These are phyloP conservation scores for Sugiyamaella marilandica DNA, from an alignment of 805 yeast genomes.

Conservation along the genomic window DNA sequence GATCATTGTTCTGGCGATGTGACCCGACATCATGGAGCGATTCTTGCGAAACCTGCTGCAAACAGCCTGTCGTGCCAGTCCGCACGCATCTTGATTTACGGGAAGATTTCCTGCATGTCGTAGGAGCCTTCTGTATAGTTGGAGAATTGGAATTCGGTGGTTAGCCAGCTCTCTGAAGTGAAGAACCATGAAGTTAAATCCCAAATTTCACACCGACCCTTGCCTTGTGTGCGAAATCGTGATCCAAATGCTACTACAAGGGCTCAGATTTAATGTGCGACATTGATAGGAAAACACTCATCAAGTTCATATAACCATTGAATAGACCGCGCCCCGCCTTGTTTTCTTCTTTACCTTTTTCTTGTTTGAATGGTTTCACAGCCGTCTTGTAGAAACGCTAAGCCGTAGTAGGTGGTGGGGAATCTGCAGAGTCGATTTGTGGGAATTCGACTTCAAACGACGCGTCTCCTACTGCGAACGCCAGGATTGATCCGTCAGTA, in stretches of 20 bases:
- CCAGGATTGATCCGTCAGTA: constrained; percentile 13
- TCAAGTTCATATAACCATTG: no score
- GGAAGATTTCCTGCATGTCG: constrained; percentile 14
- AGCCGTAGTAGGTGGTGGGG: no score
- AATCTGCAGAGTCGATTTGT: neutral
- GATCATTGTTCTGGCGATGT: constrained; percentile 8
- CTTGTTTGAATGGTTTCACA: no score
- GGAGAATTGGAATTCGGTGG: constrained; percentile 11
- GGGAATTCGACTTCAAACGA: constrained; percentile 16
- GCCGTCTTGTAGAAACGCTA: no score
- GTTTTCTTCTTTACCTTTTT: no score
- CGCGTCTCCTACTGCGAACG: constrained; percentile 10
- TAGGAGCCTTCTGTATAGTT: constrained; percentile 10
- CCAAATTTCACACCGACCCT: neutral
- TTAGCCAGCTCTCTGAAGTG: constrained; percentile 14
- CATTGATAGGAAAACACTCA: no score
- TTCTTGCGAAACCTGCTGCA: constrained; percentile 1
- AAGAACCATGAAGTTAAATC: constrained; percentile 1
- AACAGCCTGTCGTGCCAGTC: neutral
- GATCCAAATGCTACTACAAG: no score
- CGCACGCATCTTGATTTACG: neutral
- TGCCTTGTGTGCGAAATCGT: neutral
- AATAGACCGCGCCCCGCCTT: no score
- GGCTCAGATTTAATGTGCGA: no score
- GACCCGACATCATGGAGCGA: constrained; percentile 11